Percentiles rank a stretch among this genome's conserved stretches.
Evolutionary conservation across 768 basidiomycete species (phyloP).

Genomic region (Xerocomellus dryophilus): DNA sequence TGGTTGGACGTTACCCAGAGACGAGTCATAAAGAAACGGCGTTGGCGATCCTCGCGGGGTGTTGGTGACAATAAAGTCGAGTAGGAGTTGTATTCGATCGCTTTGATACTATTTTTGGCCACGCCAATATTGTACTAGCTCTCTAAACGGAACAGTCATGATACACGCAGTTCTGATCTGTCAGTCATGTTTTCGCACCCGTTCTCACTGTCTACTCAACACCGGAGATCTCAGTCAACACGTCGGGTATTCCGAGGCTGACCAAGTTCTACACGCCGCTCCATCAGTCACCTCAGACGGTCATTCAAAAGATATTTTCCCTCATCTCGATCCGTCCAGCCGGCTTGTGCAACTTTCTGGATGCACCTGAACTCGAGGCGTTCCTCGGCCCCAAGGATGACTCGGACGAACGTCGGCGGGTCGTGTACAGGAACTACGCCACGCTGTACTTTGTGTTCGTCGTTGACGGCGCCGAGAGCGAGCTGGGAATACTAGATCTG

Average conservation of each 20-base stretch:
- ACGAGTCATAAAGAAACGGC: slow-evolving; percentile 40
- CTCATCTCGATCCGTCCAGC: slow-evolving; percentile 79
- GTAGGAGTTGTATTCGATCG: neutral
- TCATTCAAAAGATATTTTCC: slow-evolving; percentile 87
- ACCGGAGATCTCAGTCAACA: slow-evolving; percentile 69
- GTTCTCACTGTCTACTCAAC: slow-evolving; percentile 19
- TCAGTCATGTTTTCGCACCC: slow-evolving; percentile 37
- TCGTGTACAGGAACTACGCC: slow-evolving; percentile 94
- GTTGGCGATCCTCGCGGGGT: neutral
- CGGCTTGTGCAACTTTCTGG: slow-evolving; percentile 92
- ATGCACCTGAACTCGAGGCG: slow-evolving; percentile 82
- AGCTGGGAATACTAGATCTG: slow-evolving; percentile 91
- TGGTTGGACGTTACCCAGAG: slow-evolving; percentile 72
- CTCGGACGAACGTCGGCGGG: slow-evolving; percentile 66
- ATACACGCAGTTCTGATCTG: slow-evolving; percentile 87
- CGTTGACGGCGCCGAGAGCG: slow-evolving; percentile 94
- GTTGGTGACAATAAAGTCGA: too few relatives aligned
- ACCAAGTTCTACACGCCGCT: slow-evolving; percentile 88
- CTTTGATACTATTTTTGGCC: neutral
- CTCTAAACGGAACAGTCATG: slow-evolving; percentile 40
- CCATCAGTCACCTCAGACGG: slow-evolving; percentile 53
- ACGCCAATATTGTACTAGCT: too few relatives aligned
- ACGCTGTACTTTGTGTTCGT: slow-evolving; percentile 97
- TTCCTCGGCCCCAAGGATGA: slow-evolving; percentile 55
- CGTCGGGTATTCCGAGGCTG: slow-evolving; percentile 79